Conservation (phyloP, 2,329 filamentous ascomycete genomes). For the Macroventuria anomochaeta region DNA sequence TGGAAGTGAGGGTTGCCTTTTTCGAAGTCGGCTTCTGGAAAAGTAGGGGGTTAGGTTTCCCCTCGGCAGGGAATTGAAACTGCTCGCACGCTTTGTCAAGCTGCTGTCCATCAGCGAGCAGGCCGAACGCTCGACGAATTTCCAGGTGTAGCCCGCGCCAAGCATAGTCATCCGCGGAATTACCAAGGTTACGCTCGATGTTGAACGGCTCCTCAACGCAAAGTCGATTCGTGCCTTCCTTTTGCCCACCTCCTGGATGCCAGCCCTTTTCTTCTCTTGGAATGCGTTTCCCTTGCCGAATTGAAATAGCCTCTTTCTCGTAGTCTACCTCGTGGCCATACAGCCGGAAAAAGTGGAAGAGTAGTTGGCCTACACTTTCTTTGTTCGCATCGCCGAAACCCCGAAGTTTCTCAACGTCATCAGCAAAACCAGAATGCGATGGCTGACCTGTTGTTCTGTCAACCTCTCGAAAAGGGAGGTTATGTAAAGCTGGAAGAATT, state of each 20-base stretch:
- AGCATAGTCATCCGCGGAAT: conserved; percentile 94
- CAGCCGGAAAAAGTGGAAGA: conserved; percentile 94
- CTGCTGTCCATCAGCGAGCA: conserved; percentile 75
- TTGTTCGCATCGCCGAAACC: conserved; percentile 81
- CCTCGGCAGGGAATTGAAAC: conserved; percentile 80
- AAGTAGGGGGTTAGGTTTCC: conserved; percentile 63
- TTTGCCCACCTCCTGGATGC: conserved; percentile 65
- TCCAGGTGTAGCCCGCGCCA: conserved; percentile 91
- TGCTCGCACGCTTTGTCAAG: conserved; percentile 85
- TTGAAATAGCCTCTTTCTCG: conserved; percentile 80
- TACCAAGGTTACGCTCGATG: conserved; percentile 83
- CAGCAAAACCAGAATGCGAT: conserved; percentile 76
- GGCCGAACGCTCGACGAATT: conserved; percentile 83
- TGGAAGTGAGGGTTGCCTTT: conserved; percentile 62
- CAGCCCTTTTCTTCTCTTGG: conserved; percentile 88
- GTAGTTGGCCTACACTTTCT: conserved; percentile 80
- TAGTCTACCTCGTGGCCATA: conserved; percentile 95
- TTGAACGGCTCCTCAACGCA: conserved; percentile 99
- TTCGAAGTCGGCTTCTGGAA: conserved; percentile 62
- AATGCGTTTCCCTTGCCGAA: conserved; percentile 79
- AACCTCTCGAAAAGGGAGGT: conserved; percentile 68
- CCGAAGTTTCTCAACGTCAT: conserved; percentile 76
- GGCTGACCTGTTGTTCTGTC: conserved; percentile 66
- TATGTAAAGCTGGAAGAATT: conserved; percentile 84
- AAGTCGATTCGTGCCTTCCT: conserved; percentile 70